Base-by-base conservation (phyloP, 1,284 basidiomycete genomes). In the Kwoniella shivajii region DNA sequence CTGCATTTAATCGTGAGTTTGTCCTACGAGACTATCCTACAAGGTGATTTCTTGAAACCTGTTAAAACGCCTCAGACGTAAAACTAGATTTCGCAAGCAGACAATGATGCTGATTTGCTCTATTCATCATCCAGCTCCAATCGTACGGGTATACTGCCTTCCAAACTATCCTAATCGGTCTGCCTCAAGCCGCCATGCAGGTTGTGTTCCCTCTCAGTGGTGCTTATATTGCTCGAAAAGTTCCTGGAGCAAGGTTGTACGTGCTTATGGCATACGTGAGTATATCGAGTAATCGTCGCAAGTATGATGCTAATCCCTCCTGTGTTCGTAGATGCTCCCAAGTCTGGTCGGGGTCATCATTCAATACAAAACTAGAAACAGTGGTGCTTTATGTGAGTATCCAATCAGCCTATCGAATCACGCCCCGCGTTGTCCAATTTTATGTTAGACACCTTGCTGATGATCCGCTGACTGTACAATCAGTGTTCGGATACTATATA, bases 401-500 rank as follows among this genome's bases (percentile, higher is more conserved):
- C n/a, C 22, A 7, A 39, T 16, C 18, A 2, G 27, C 16, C 20
- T 2, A 27, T 33, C 11, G n/a, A n/a, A n/a, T n/a, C n/a, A n/a
- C n/a, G n/a, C n/a, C n/a, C n/a, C n/a, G n/a, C n/a, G n/a, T n/a
- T n/a, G n/a, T n/a, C n/a, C n/a, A n/a, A n/a, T n/a, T n/a, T n/a
- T n/a, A n/a, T n/a, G n/a, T n/a, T n/a, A n/a, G n/a, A n/a, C n/a
- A n/a, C n/a, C 14, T 27, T 24, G 6, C 9, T 36, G 20, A 9
- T 9, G 7, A 27, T 26, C 53, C 4, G 26, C 14, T 54, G 33
- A 54, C 62, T 14, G 24, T 22, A 44, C 57, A 54, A 3, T n/a
- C 49, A 61, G 54, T 72, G 33, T 69, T 67, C 44, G 68, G 68
- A 0, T 72, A 70, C 59, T 72, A 72, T 61, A 69, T 70, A 49